Base-by-base conservation (phyloP, 345 rosid species). In the Raphanus raphanistrum region DNA sequence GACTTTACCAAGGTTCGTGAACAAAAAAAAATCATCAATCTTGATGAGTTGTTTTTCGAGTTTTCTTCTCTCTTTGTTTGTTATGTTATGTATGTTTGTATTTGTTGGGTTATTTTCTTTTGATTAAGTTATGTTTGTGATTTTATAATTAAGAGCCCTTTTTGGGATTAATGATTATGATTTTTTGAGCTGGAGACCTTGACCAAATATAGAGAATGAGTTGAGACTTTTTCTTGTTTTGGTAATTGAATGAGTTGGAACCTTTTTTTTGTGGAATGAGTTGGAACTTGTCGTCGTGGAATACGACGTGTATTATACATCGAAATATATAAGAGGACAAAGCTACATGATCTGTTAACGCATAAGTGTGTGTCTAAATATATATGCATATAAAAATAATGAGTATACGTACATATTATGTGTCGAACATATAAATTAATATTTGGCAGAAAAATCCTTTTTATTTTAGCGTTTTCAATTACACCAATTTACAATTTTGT, bases 1-100 rank as follows among this genome's bases (percentile, higher is more conserved):
- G 90, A 73, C 88, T 87, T 68, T 78, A 80, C 74, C 84, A 81
- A 64, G 81, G 73, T 68, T 85, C 74, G 61, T 71, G 72, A 79
- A 65, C 26, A 9, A 13, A 57, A 57, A 57, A 57, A 57, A 21
- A 21, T 8, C 50, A 33, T 28, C 32, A 16, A 36, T 28, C 35
- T 54, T 38, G 27, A 63, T 50, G 59, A 52, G 67, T 65, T 66
- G 58, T 6, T 41, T 71, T 57, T 8, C 9, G 43, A 61, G 28
- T 68, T 76, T 16, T 54, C 6, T 33, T 21, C 21, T 28, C 2
- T 9, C 12, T 66, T 63, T 63, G 57, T 25, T 71, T 55, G 41
- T 76, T n/a, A 50, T 50, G 55, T 48, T 48, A 65, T 29, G 62
- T 57, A 5, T 66, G 45, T 54, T 71, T 64, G 66, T 71, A 31